phyloP scores from a whole-genome alignment of 192 early-diverging fungal species.

The Entophlyctis helioformis region DNA sequence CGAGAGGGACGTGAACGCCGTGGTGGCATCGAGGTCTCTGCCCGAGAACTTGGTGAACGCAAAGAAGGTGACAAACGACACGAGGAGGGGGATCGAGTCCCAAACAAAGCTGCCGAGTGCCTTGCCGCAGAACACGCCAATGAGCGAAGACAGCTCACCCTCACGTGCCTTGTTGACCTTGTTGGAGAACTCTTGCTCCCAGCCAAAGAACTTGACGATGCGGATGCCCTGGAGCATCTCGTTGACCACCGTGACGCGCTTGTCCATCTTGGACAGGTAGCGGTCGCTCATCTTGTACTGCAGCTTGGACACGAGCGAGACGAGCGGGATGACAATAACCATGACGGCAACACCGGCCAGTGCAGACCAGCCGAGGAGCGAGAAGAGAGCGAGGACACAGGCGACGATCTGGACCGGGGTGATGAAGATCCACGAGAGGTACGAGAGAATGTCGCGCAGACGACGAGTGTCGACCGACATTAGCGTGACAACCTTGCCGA shows the following conservation, averaged over 20 bases:
- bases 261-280: slow-evolving; percentile 29
- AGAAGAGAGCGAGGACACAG: slow-evolving; percentile 58
- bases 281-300: no score
- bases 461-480: slow-evolving; percentile 24
- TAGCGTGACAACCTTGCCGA: slow-evolving; percentile 32
- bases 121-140: no score
- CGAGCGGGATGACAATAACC: slow-evolving; percentile 24
- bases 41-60: slow-evolving; percentile 43
- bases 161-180: no score
- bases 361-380: slow-evolving; percentile 69
- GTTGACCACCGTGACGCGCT: slow-evolving; percentile 69
- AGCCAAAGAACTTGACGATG: slow-evolving; percentile 76
- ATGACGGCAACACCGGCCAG: slow-evolving; percentile 64
- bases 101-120: slow-evolving; percentile 12
- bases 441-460: no score
- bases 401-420: slow-evolving; percentile 26
- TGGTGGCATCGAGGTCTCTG: slow-evolving; percentile 42
- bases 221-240: slow-evolving; percentile 84
- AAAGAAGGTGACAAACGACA: slow-evolving; percentile 47
- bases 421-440: no score
- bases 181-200: slow-evolving; percentile 13
- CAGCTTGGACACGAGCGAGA: slow-evolving; percentile 10
- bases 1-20: slow-evolving; percentile 55
- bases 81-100: slow-evolving; percentile 29
- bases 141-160: no score